A percentile compares a stretch with the other conserved stretches of the same genome.
phyloP scores from a whole-genome alignment of 441 rosid species.

The Bruguiera hainesii region DNA sequence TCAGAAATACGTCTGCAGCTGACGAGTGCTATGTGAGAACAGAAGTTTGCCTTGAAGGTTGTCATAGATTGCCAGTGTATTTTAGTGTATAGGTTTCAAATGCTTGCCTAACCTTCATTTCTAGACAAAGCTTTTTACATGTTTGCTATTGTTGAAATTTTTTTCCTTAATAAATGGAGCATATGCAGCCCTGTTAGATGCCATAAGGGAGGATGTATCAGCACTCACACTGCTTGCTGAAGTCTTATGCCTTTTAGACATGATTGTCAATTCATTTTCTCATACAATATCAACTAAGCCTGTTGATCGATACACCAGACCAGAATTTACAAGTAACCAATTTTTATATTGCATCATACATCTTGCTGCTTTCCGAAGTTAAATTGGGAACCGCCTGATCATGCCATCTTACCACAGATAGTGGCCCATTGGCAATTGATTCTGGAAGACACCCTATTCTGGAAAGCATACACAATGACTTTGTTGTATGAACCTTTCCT shows the following conservation, averaged over 20 bases:
- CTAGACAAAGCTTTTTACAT: not conserved
- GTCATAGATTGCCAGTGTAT: slow-evolving; percentile 15
- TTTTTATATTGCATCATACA: slow-evolving; percentile 13
- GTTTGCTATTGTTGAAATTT: too few relatives aligned
- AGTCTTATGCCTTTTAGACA: slow-evolving; percentile 89
- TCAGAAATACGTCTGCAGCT: slow-evolving; percentile 95
- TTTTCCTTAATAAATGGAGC: not conserved
- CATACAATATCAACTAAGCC: slow-evolving; percentile 87
- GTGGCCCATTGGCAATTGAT: slow-evolving; percentile 95
- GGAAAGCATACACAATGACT: slow-evolving; percentile 87
- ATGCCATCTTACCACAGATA: slow-evolving; percentile 38
- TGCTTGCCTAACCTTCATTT: slow-evolving; percentile 8
- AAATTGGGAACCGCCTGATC: slow-evolving; percentile 21
- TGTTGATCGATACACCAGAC: slow-evolving; percentile 78
- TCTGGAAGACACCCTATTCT: slow-evolving; percentile 97
- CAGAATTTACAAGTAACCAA: slow-evolving; percentile 73
- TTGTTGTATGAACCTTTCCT: slow-evolving; percentile 48
- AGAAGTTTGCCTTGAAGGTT: slow-evolving; percentile 97
- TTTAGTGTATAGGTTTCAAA: slow-evolving; percentile 16
- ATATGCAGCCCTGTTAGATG: slow-evolving; percentile 74
- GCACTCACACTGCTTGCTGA: slow-evolving; percentile 86
- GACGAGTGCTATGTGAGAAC: slow-evolving; percentile 91
- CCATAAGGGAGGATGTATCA: slow-evolving; percentile 74
- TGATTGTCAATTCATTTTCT: slow-evolving; percentile 98
- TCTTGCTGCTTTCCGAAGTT: slow-evolving; percentile 17